Percentiles rank a stretch among this genome's conserved stretches.
Evolutionary conservation across 208 protist genomes (phyloP).

Genomic region (Trypanosoma theileri): DNA sequence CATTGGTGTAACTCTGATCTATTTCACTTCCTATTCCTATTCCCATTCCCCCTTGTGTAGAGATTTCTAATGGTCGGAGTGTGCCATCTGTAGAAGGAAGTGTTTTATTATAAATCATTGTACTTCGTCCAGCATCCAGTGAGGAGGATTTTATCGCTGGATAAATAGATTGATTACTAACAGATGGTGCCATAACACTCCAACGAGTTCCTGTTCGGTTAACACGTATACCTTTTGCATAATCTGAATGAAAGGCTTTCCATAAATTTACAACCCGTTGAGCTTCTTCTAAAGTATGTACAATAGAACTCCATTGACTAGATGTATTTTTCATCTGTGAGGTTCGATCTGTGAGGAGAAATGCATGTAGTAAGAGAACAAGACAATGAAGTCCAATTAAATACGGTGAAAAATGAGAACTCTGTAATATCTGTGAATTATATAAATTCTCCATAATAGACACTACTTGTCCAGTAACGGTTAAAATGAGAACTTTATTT

Average conservation of each 20-base stretch:
- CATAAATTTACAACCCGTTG: conserved; percentile 56
- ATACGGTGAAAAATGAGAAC: conserved; percentile 20
- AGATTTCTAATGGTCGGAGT: not conserved
- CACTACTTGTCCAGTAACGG: conserved; percentile 23
- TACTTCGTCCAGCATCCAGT: not conserved
- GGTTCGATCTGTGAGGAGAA: conserved; percentile 39
- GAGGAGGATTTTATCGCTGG: conserved; percentile 1
- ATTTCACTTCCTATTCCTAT: not conserved
- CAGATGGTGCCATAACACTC: conserved; percentile 39
- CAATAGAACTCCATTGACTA: conserved; percentile 28
- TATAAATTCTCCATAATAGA: conserved; percentile 28
- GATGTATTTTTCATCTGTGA: conserved; percentile 1
- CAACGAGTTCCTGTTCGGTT: conserved; percentile 23
- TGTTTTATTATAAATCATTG: not conserved
- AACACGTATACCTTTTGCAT: conserved; percentile 40
- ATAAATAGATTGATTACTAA: conserved; percentile 49
- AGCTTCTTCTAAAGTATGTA: conserved; percentile 37
- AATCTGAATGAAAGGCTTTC: conserved; percentile 58
- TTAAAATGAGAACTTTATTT: conserved; percentile 21
- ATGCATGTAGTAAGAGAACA: conserved; percentile 69
- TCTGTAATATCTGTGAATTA: conserved; percentile 17
- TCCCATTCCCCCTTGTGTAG: not conserved
- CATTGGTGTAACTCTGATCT: conserved; percentile 28
- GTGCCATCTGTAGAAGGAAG: not conserved
- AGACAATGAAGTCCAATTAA: conserved; percentile 64